Conservation (phyloP, 225 moss, liverwort and hornwort species). For the Bryoerythrophyllum caledonicum region DNA sequence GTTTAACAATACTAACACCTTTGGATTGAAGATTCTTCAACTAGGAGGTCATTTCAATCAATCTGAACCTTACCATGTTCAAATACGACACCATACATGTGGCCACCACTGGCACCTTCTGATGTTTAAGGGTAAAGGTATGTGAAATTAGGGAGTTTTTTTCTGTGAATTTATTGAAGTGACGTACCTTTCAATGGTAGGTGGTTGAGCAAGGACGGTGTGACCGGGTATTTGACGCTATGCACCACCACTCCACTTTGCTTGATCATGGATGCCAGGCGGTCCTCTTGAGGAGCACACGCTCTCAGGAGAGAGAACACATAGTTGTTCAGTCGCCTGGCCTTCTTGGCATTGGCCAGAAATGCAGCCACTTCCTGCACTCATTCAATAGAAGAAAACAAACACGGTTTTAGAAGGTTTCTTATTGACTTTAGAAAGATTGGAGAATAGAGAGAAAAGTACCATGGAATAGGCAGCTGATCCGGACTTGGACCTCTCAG, state of each 20-base stretch:
- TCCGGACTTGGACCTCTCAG: constrained; percentile 75
- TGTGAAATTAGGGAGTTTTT: too few relatives aligned
- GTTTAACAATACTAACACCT: too few relatives aligned
- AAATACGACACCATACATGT: too few relatives aligned
- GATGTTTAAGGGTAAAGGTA: too few relatives aligned
- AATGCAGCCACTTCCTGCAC: constrained; percentile 82
- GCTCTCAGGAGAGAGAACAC: constrained; percentile 88
- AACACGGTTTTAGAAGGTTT: too few relatives aligned
- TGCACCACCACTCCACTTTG: constrained; percentile 90
- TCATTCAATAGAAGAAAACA: neutral
- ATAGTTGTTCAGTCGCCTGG: constrained; percentile 85
- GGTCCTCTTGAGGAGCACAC: constrained; percentile 80
- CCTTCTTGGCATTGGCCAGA: constrained; percentile 82
- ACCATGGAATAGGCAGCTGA: constrained; percentile 74
- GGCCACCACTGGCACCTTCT: too few relatives aligned
- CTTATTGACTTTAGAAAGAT: too few relatives aligned
- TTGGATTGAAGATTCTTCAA: too few relatives aligned
- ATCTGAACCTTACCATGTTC: too few relatives aligned
- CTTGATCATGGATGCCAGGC: constrained; percentile 80
- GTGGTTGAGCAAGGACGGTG: constrained; percentile 60
- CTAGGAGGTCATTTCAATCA: too few relatives aligned
- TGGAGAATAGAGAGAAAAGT: constrained; percentile 7
- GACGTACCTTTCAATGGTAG: constrained; percentile 56
- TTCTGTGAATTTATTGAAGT: neutral
- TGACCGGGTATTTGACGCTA: constrained; percentile 75